Conservation (phyloP, 2,329 filamentous ascomycete genomes). For the Gnomoniopsis sp. region DNA sequence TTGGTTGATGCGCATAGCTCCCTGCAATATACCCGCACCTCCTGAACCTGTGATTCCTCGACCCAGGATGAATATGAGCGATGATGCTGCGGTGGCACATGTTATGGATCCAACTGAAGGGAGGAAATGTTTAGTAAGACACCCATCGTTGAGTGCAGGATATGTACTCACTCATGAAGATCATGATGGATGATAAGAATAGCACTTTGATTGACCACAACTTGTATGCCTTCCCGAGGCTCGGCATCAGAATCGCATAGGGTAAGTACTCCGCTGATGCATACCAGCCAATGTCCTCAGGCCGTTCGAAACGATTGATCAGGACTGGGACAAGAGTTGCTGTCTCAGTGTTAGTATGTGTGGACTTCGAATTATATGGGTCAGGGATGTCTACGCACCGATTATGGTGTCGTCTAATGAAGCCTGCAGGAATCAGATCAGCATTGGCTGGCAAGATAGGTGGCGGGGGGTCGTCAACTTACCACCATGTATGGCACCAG, state of each 20-base stretch:
- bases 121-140: background rate
- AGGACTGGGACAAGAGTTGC: slow-evolving; percentile 21
- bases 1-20: slow-evolving; percentile 25
- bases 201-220: slow-evolving; percentile 21
- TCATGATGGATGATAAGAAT: background rate
- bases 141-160: background rate
- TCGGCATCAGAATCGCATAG: slow-evolving; percentile 14
- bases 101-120: background rate
- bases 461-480: background rate
- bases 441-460: background rate
- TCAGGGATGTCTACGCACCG: background rate
- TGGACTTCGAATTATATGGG: background rate
- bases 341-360: background rate
- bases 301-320: slow-evolving; percentile 25
- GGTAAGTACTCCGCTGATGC: slow-evolving; percentile 32
- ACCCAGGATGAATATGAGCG: slow-evolving; percentile 23
- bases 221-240: slow-evolving; percentile 21
- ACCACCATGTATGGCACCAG: background rate
- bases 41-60: slow-evolving; percentile 23
- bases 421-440: background rate
- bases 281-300: slow-evolving; percentile 39
- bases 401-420: slow-evolving; percentile 16
- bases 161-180: background rate
- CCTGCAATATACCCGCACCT: slow-evolving; percentile 23
- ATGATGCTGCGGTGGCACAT: background rate